These are phyloP conservation scores for Carex arenaria DNA, from an alignment of 202 grass and related monocot genomes.

Conservation along the genomic window DNA sequence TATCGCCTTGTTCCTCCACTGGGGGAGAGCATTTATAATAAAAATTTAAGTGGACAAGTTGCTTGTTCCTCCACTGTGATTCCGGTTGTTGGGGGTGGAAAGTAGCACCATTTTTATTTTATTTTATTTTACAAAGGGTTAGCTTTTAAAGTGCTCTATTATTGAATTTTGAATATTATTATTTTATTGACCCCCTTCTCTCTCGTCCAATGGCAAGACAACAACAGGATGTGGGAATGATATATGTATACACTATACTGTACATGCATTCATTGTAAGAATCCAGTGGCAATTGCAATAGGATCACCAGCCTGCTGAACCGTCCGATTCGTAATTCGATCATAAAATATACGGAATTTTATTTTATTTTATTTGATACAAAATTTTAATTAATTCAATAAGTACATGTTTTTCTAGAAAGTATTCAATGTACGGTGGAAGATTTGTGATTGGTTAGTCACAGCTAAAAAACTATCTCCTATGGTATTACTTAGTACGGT, in stretches of 20 bases:
- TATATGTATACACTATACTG: neutral
- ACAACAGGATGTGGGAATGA: neutral
- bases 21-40: neutral
- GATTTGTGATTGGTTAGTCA: too few species aligned
- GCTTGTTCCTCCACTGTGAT: slow-evolving; percentile 11
- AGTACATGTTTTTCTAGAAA: too few species aligned
- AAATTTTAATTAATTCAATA: too few species aligned
- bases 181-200: neutral
- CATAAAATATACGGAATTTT: too few species aligned
- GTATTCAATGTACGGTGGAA: too few species aligned
- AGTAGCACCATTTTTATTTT: neutral
- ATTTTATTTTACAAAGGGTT: neutral
- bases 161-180: neutral
- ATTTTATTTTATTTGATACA: too few species aligned
- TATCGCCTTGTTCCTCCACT: slow-evolving; percentile 7
- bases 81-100: slow-evolving; percentile 9
- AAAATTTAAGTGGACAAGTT: slow-evolving; percentile 10
- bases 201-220: neutral
- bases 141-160: slow-evolving; percentile 10
- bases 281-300: too few species aligned
- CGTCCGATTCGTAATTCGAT: too few species aligned
- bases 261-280: too few species aligned
- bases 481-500: too few species aligned
- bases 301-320: too few species aligned
- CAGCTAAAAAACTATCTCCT: too few species aligned